Evolutionary conservation across 2,329 filamentous ascomycete genomes (phyloP), one percentile per base, ranked within the genome.

Genomic region (Colletotrichum brevisporum): DNA sequence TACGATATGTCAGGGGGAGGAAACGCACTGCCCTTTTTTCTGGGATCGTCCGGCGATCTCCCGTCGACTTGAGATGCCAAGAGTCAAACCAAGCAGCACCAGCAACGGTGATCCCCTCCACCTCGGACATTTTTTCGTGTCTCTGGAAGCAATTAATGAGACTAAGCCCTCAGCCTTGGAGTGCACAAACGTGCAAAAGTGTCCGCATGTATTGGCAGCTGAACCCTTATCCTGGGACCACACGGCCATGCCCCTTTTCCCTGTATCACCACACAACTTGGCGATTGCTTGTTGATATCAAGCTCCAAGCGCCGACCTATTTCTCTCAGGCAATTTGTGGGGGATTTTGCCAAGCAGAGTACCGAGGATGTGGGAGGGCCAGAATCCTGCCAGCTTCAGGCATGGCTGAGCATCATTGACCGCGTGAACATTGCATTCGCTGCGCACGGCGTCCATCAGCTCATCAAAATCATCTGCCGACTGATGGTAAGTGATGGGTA

Each of bases 401-500:
- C 36, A 47, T 47, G 15, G 15, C 52, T 63, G 27, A 4, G 43
- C 51, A 27, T 64, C 15, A 24, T 31, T 36, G 43, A 64, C 43
- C 16, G 39, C 59, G 64, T 56, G 64, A 36, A 45, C 62, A 24
- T 24, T 24, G 21, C 21, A 24, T 24, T 21, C 24, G n/a, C 45
- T 6, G 45, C 60, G n/a, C 48, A 26, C 21, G 52, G 50, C 53
- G 10, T 24, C 36, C 27, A 43, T 65, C 52, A 52, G 54, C 52
- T 21, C 16, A 41, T 6, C 9, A n/a, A 21, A 12, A 16, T 26
- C 18, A 51, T 27, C 31, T 53, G 60, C 54, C 31, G 36, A 18
- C 57, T 43, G 9, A 24, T 3, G 5, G 18, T 3, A 10, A 1
- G 31, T 36, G 31, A 8, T 13, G 36, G 50, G 15, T n/a, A 6